Evolutionary conservation across 164 flowering plant species (phyloP).

Genomic region (Houttuynia cordata): DNA sequence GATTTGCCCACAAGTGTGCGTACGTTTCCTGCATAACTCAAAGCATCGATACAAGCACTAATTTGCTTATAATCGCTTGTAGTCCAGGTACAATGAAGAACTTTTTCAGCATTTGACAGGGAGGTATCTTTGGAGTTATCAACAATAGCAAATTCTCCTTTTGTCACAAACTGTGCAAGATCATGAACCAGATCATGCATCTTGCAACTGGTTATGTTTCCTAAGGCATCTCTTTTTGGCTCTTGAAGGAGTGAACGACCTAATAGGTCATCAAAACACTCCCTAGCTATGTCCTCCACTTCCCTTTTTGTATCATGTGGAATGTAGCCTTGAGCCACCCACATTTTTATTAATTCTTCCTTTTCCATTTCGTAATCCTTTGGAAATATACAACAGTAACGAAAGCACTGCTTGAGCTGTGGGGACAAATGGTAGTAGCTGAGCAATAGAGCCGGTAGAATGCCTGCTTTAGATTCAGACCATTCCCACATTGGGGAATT

Average conservation of each 20-base stretch:
- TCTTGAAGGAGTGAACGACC: not conserved
- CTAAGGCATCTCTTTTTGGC: not conserved
- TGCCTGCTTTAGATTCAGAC: not conserved
- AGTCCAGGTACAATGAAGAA: slow-evolving; percentile 2
- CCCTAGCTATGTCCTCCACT: not conserved
- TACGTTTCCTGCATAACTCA: not conserved
- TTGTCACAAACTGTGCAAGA: not conserved
- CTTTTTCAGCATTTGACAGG: not conserved
- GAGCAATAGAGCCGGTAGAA: not conserved
- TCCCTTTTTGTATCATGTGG: not conserved
- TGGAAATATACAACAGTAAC: slow-evolving; percentile 4
- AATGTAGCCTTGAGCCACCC: slow-evolving; percentile 7
- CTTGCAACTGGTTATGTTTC: not conserved
- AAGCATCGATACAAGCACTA: not conserved
- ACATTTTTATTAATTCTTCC: not conserved
- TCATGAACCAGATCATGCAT: slow-evolving; percentile 6
- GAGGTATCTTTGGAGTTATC: not conserved
- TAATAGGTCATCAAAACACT: not conserved
- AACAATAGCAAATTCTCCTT: not conserved
- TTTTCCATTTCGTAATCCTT: not conserved
- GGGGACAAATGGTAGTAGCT: slow-evolving; percentile 3
- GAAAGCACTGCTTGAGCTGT: slow-evolving; percentile 2
- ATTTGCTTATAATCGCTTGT: not conserved
- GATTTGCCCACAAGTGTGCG: slow-evolving; percentile 1
- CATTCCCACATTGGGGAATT: slow-evolving; percentile 1